phyloP scores from a whole-genome alignment of 2,329 filamentous ascomycete genomes.

The Ambrosiella xylebori region DNA sequence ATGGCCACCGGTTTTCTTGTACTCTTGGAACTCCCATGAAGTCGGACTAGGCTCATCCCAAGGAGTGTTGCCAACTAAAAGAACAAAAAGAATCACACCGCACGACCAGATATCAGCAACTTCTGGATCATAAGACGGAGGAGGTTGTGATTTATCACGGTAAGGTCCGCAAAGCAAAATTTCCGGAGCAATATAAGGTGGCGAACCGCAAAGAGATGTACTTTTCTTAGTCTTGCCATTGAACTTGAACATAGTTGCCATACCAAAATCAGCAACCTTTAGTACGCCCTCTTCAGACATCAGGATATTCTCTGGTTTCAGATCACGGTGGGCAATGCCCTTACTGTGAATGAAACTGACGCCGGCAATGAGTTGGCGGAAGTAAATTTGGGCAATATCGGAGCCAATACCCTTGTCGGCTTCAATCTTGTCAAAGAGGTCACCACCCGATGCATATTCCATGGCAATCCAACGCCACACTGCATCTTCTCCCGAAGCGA shows the following conservation, averaged over 20 bases:
- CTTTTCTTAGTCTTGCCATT: constrained; percentile 69
- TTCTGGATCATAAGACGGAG: constrained; percentile 50
- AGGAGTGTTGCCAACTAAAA: constrained; percentile 88
- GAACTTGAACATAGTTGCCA: constrained; percentile 85
- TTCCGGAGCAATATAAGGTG: constrained; percentile 93
- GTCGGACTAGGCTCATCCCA: constrained; percentile 82
- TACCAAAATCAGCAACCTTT: constrained; percentile 92
- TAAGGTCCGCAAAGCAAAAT: constrained; percentile 42
- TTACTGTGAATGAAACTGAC: constrained; percentile 93
- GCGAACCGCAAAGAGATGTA: constrained; percentile 82
- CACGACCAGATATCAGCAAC: constrained; percentile 92
- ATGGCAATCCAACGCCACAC: constrained; percentile 96
- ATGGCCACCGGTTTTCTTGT: constrained; percentile 59
- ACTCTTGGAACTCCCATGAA: constrained; percentile 87
- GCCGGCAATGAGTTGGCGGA: constrained; percentile 75
- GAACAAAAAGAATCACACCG: constrained; percentile 90
- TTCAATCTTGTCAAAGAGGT: constrained; percentile 98
- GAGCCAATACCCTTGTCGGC: constrained; percentile 88
- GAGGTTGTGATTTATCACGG: constrained; percentile 27
- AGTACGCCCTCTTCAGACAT: constrained; percentile 69
- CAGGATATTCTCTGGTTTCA: constrained; percentile 91
- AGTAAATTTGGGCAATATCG: constrained; percentile 93
- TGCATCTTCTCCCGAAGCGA: constrained; percentile 67
- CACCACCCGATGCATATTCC: constrained; percentile 88
- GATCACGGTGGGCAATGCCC: constrained; percentile 80